Evolutionary conservation across 2,329 filamentous ascomycete genomes (phyloP).

Genomic region (Cordyceps pruinosa): DNA sequence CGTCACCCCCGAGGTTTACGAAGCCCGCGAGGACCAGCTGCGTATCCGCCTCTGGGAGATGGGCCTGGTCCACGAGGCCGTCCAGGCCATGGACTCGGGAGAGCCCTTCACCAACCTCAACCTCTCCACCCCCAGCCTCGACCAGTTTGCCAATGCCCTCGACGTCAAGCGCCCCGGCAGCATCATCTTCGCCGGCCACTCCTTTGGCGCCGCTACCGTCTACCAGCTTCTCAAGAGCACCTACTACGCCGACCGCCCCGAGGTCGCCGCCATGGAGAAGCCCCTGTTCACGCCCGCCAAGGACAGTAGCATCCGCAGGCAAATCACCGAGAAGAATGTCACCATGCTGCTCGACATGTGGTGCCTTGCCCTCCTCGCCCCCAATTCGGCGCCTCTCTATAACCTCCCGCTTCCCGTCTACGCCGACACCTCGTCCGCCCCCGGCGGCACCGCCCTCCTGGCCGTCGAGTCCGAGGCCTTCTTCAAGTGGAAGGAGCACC

Average conservation of each 20-base stretch:
- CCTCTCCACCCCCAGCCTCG: slow-evolving; percentile 41
- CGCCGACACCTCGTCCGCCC: slow-evolving; percentile 39
- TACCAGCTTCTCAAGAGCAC: slow-evolving; percentile 74
- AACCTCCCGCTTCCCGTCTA: slow-evolving; percentile 69
- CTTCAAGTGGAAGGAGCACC: slow-evolving; percentile 68
- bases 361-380: slow-evolving; percentile 64
- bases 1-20: slow-evolving; percentile 57
- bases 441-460: slow-evolving; percentile 54
- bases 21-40: slow-evolving; percentile 62
- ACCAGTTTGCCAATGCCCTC: slow-evolving; percentile 53
- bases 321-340: slow-evolving; percentile 62
- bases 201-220: slow-evolving; percentile 68
- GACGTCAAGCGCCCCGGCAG: slow-evolving; percentile 64
- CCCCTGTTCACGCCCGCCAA: slow-evolving; percentile 55
- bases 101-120: slow-evolving; percentile 46
- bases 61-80: slow-evolving; percentile 59
- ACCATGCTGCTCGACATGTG: slow-evolving; percentile 73
- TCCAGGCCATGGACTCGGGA: slow-evolving; percentile 59
- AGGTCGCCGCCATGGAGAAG: slow-evolving; percentile 39
- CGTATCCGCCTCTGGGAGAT: slow-evolving; percentile 74
- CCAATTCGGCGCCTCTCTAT: slow-evolving; percentile 56
- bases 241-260: slow-evolving; percentile 54
- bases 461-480: slow-evolving; percentile 72
- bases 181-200: slow-evolving; percentile 72
- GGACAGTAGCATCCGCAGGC: slow-evolving; percentile 49